Conservation (phyloP, 192 early-diverging fungal genomes). For the Coemansia brasiliensis region DNA sequence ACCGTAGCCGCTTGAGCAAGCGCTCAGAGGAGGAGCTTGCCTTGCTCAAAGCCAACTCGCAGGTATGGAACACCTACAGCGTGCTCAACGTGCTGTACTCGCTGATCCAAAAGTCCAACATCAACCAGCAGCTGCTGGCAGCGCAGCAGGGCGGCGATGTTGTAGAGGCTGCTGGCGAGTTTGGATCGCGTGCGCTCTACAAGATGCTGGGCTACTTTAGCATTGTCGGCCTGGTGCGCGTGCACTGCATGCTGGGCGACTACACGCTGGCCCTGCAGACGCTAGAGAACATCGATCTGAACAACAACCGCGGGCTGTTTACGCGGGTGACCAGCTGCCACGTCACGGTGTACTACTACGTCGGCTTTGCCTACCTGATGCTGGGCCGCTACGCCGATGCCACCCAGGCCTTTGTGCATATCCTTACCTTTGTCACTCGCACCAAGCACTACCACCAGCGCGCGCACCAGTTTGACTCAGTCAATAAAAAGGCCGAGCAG, state of each 20-base stretch:
- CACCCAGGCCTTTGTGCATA: slow-evolving; percentile 86
- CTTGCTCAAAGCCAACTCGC: slow-evolving; percentile 78
- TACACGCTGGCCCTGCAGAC: slow-evolving; percentile 94
- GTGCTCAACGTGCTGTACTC: slow-evolving; percentile 96
- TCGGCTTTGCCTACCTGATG: slow-evolving; percentile 98
- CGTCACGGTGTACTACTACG: slow-evolving; percentile 96
- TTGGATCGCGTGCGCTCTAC: slow-evolving; percentile 86
- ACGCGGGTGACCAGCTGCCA: slow-evolving; percentile 96
- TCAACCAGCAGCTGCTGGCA: slow-evolving; percentile 90
- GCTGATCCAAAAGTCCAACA: slow-evolving; percentile 91
- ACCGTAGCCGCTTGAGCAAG: slow-evolving; percentile 82
- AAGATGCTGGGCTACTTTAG: slow-evolving; percentile 97
- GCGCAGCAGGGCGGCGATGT: slow-evolving; percentile 87
- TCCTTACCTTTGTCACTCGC: slow-evolving; percentile 85
- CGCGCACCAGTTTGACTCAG: slow-evolving; percentile 87
- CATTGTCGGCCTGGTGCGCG: slow-evolving; percentile 87
- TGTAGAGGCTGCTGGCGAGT: slow-evolving; percentile 84
- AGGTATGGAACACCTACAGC: slow-evolving; percentile 95
- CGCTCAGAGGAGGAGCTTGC: slow-evolving; percentile 79
- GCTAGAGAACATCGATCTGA: slow-evolving; percentile 93
- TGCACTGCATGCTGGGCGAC: slow-evolving; percentile 95
- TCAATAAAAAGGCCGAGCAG: slow-evolving; percentile 91
- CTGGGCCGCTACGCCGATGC: slow-evolving; percentile 96
- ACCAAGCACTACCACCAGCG: slow-evolving; percentile 94
- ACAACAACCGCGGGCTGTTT: slow-evolving; percentile 88